These are phyloP conservation scores for Leptosphaerulina australis DNA, from an alignment of 2,329 filamentous ascomycete species.

Conservation along the genomic window DNA sequence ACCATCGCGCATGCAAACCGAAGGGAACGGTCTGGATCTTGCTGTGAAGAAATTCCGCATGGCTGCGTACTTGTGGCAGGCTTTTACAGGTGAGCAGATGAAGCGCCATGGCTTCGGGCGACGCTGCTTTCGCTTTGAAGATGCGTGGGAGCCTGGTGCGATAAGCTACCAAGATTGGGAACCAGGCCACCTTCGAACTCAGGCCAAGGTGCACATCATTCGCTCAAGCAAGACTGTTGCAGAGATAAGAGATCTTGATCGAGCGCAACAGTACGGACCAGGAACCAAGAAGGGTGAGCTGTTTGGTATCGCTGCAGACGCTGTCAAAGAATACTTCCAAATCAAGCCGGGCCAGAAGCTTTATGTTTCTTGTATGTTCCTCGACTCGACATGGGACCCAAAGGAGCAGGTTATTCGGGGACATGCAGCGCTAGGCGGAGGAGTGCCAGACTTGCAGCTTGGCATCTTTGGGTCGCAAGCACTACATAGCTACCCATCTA, in stretches of 20 bases:
- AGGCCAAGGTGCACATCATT: conserved; percentile 88
- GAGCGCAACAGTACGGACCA: conserved; percentile 76
- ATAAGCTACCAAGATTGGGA: conserved; percentile 76
- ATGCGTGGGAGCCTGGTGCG: conserved; percentile 89
- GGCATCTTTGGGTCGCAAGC: conserved; percentile 93
- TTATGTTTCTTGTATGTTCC: conserved; percentile 83
- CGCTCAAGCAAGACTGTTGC: conserved; percentile 81
- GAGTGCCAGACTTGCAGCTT: conserved; percentile 74
- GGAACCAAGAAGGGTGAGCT: conserved; percentile 75
- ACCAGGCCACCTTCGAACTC: conserved; percentile 77
- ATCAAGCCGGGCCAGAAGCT: conserved; percentile 77
- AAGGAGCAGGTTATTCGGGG: conserved; percentile 71
- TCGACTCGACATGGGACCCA: conserved; percentile 89
- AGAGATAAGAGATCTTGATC: conserved; percentile 78
- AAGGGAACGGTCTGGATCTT: conserved; percentile 80
- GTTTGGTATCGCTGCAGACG: conserved; percentile 76
- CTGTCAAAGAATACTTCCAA: conserved; percentile 78
- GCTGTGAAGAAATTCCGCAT: conserved; percentile 91
- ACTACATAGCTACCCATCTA: conserved; percentile 87
- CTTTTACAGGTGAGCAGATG: conserved; percentile 97
- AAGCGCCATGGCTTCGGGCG: conserved; percentile 84
- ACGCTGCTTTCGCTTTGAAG: conserved; percentile 87
- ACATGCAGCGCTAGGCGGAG: conserved; percentile 83
- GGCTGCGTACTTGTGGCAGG: conserved; percentile 96
- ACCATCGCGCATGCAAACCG: conserved; percentile 74